Evolutionary conservation across 192 early-diverging fungal genomes (phyloP).

Genomic region (Kickxella alabastrina): DNA sequence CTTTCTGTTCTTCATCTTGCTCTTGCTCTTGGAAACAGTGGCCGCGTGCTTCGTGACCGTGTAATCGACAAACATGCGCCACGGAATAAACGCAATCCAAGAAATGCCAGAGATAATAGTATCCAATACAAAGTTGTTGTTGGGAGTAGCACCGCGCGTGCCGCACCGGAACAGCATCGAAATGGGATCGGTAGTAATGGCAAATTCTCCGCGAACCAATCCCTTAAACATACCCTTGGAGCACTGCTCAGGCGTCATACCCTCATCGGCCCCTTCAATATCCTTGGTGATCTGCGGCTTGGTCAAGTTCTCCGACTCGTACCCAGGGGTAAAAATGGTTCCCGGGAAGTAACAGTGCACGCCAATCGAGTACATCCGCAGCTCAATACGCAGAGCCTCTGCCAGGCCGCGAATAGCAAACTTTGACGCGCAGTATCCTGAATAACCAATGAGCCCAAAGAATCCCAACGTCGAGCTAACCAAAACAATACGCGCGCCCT

Average conservation of each 20-base stretch:
- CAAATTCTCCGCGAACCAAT: slow-evolving; percentile 37
- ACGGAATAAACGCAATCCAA: slow-evolving; percentile 36
- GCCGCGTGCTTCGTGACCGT: slow-evolving; percentile 12
- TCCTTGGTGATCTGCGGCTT: slow-evolving; percentile 67
- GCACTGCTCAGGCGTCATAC: slow-evolving; percentile 60
- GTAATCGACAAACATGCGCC: slow-evolving; percentile 41
- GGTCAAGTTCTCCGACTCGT: slow-evolving; percentile 66
- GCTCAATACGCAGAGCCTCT: slow-evolving; percentile 64
- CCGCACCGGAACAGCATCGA: slow-evolving; percentile 35
- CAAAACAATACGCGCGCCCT: slow-evolving; percentile 64
- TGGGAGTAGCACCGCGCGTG: slow-evolving; percentile 39
- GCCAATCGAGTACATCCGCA: slow-evolving; percentile 58
- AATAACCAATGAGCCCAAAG: slow-evolving; percentile 65
- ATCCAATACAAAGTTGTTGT: slow-evolving; percentile 47
- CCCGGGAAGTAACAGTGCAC: slow-evolving; percentile 73
- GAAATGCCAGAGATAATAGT: slow-evolving; percentile 19
- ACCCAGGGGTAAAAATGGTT: slow-evolving; percentile 67
- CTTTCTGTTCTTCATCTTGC: neutral
- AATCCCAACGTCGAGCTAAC: slow-evolving; percentile 67
- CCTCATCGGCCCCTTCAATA: slow-evolving; percentile 64
- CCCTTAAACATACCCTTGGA: slow-evolving; percentile 36
- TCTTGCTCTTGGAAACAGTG: too few species aligned
- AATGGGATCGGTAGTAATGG: slow-evolving; percentile 38
- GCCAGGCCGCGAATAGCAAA: slow-evolving; percentile 69
- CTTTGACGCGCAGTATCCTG: slow-evolving; percentile 67